Conservation (phyloP, 2,329 filamentous ascomycete genomes). For the Aspergillus oerlinghausenensis region DNA sequence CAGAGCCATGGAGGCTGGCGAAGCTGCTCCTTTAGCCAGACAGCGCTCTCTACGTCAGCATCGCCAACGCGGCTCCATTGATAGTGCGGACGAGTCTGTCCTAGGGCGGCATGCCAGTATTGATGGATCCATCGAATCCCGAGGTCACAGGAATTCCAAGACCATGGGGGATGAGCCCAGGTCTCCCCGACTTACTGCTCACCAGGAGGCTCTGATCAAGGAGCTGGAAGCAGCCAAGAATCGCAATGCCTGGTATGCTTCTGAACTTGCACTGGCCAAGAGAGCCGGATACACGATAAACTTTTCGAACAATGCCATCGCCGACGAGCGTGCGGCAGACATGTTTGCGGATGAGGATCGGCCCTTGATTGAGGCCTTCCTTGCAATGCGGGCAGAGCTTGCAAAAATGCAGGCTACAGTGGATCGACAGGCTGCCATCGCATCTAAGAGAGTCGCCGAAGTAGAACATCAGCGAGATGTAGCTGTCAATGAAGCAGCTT, state of each 20-base stretch:
- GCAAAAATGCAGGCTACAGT: constrained; percentile 85
- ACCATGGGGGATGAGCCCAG: constrained; percentile 41
- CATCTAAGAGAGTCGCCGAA: constrained; percentile 85
- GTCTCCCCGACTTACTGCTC: constrained; percentile 41
- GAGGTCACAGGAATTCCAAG: constrained; percentile 37
- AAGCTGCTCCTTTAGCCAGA: constrained; percentile 41
- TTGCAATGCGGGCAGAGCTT: constrained; percentile 86
- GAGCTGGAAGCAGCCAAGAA: constrained; percentile 82
- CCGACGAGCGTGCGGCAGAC: constrained; percentile 73
- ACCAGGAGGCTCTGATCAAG: constrained; percentile 65
- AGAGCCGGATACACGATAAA: constrained; percentile 83
- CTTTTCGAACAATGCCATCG: constrained; percentile 62
- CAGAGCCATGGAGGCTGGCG: constrained; percentile 45
- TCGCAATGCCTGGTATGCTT: constrained; percentile 94
- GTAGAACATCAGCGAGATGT: constrained; percentile 91
- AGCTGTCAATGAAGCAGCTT: constrained; percentile 91
- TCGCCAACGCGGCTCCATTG: constrained; percentile 61
- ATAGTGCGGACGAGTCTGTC: constrained; percentile 60
- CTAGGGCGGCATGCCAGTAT: constrained; percentile 38
- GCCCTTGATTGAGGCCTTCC: constrained; percentile 82
- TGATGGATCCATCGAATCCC: constrained; percentile 38
- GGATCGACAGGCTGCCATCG: constrained; percentile 78
- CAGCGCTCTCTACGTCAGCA: constrained; percentile 54
- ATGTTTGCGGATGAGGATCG: constrained; percentile 88
- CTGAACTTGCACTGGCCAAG: constrained; percentile 83